phyloP scores from a whole-genome alignment of 768 basidiomycete genomes.

The Lactifluus subvellereus region DNA sequence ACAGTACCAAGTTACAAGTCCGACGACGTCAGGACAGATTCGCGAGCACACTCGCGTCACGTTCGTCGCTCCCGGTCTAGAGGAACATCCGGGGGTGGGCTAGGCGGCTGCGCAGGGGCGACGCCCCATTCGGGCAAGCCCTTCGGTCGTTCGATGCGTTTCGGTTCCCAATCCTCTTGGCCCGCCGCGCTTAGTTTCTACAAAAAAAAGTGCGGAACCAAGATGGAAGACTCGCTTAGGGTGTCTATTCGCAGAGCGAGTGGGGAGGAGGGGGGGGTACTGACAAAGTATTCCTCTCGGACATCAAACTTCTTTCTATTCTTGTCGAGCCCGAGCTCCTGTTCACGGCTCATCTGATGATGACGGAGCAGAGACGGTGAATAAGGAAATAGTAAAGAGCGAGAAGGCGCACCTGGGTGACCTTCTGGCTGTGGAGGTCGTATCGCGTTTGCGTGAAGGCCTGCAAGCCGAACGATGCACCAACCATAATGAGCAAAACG shows the following conservation, averaged over 20 bases:
- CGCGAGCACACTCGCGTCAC: background rate
- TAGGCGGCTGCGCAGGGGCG: constrained; percentile 54
- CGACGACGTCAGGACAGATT: too few relatives aligned
- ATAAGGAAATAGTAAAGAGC: too few relatives aligned
- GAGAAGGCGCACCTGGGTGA: constrained; percentile 51
- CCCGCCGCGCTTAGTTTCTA: constrained; percentile 61
- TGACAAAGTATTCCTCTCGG: constrained; percentile 91
- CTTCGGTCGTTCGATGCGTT: constrained; percentile 73
- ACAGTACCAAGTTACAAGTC: too few relatives aligned
- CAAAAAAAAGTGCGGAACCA: background rate
- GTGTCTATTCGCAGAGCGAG: background rate
- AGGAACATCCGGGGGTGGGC: background rate
- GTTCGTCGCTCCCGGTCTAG: background rate
- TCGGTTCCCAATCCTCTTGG: constrained; percentile 80
- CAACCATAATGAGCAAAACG: constrained; percentile 85
- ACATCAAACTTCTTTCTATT: constrained; percentile 82
- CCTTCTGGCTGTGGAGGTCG: constrained; percentile 78
- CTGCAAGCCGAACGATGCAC: constrained; percentile 77
- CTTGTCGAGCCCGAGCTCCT: constrained; percentile 67
- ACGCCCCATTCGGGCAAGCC: constrained; percentile 95
- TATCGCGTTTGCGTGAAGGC: constrained; percentile 87
- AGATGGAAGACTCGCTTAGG: background rate
- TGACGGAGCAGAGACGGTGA: background rate
- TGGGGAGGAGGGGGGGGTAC: constrained; percentile 32
- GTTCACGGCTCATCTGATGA: constrained; percentile 62